Base-by-base conservation (phyloP, 176 grass and related monocot genomes). In the Oryza brachyantha region DNA sequence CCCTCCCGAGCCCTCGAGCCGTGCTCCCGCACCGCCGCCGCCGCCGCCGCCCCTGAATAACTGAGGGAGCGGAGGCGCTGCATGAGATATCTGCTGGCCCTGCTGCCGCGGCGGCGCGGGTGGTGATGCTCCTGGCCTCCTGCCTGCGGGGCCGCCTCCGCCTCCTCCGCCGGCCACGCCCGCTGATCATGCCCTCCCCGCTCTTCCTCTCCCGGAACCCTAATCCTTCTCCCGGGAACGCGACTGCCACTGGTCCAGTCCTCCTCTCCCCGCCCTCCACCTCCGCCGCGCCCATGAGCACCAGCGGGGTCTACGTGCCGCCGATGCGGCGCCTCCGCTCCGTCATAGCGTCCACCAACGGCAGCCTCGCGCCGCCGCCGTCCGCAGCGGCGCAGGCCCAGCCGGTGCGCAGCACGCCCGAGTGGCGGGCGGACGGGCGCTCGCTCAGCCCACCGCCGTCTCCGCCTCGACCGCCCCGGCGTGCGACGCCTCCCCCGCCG, bases 251-350 rank as follows among this genome's bases (percentile, higher is more conserved):
- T 46, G n/a, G 32, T 16, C 9, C 68, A 80, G 1, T 31, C 22
- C 48, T 38, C 22, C 48, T 22, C 21, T 22, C 38, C 24, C 54
- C 45, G 27, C 8, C 70, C 17, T 19, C 61, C 63, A 4, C 57
- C 39, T 29, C 81, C 58, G 61, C 88, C 24, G 35, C 35, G 3
- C 34, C 79, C 57, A 90, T 83, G 79, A 83, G 83, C 65, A 78
- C 61, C 67, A 64, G 54, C 55, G 90, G 82, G 5, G 87, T 98
- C 35, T 94, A 98, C 83, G 95, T 98, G 70, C 95, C 95, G 68
- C 95, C 95, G 24, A 89, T 89, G 81, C 92, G 89, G 39, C 85
- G 95, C 5, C 89, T 98, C 12, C 91, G 92, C 83, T 98, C 95
- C 58, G 87, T 94, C 27, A 90, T 98, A 81, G 85, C 86, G 3